These are phyloP conservation scores for Agrocybe praecox DNA, from an alignment of 768 basidiomycete genomes.

Conservation along the genomic window DNA sequence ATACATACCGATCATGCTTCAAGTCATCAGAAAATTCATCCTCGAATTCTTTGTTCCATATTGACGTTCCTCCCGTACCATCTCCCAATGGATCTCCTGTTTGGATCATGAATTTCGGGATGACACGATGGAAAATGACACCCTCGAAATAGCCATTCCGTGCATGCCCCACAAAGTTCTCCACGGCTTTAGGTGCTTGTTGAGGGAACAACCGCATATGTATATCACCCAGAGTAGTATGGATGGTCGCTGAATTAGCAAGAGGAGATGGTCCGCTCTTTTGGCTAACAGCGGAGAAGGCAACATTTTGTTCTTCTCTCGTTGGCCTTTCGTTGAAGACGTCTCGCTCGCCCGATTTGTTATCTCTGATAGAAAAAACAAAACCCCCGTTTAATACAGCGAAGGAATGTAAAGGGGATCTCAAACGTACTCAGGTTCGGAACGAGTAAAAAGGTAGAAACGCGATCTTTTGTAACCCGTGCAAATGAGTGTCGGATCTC, in stretches of 20 bases:
- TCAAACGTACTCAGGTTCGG: slow-evolving; percentile 80
- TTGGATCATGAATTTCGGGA: slow-evolving; percentile 98
- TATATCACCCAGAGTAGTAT: slow-evolving; percentile 95
- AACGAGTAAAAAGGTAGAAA: slow-evolving; percentile 94
- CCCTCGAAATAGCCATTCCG: slow-evolving; percentile 91
- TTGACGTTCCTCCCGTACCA: slow-evolving; percentile 88
- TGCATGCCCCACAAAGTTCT: slow-evolving; percentile 95
- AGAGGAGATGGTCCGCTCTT: slow-evolving; percentile 67
- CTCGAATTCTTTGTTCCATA: slow-evolving; percentile 90
- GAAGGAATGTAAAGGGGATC: neutral
- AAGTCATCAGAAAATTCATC: slow-evolving; percentile 91
- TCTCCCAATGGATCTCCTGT: slow-evolving; percentile 95
- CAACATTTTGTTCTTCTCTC: slow-evolving; percentile 91
- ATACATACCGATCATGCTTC: slow-evolving; percentile 80
- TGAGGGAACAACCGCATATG: slow-evolving; percentile 87
- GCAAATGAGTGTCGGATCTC: slow-evolving; percentile 92
- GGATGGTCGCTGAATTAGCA: slow-evolving; percentile 84
- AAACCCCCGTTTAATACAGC: neutral
- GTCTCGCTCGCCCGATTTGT: slow-evolving; percentile 87
- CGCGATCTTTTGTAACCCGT: slow-evolving; percentile 91
- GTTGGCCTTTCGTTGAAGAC: slow-evolving; percentile 99
- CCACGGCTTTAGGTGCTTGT: slow-evolving; percentile 92
- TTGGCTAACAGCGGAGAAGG: slow-evolving; percentile 55
- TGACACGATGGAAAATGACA: slow-evolving; percentile 95
- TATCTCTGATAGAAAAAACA: slow-evolving; percentile 59